Percentiles rank a stretch among this genome's conserved stretches.
Evolutionary conservation across 306 rosid species (phyloP).

Genomic region (Trifolium fragiferum): DNA sequence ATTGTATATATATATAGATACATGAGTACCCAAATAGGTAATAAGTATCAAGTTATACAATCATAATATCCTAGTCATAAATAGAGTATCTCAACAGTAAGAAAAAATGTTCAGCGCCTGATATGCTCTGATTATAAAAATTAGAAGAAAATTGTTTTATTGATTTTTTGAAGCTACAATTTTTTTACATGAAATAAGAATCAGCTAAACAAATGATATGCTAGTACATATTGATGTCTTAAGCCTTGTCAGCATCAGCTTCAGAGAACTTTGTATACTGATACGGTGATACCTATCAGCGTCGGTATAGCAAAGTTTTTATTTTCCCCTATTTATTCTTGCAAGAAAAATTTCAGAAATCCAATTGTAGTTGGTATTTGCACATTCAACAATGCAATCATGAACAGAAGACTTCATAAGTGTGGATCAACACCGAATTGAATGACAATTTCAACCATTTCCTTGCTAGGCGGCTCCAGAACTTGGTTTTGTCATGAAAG

Average conservation of each 20-base stretch:
- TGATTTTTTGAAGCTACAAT: constrained; percentile 34
- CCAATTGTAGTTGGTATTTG: constrained; percentile 23
- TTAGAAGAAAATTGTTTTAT: not conserved
- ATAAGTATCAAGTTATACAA: too few relatives aligned
- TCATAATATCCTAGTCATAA: too few relatives aligned
- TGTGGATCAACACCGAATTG: constrained; percentile 20
- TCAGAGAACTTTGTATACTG: constrained; percentile 29
- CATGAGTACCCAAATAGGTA: too few relatives aligned
- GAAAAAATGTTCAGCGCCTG: not conserved
- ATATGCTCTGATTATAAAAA: not conserved
- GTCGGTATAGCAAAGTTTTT: constrained; percentile 30
- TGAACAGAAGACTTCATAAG: constrained; percentile 28
- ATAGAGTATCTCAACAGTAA: too few relatives aligned
- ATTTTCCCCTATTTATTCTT: constrained; percentile 20
- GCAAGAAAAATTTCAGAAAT: constrained; percentile 35
- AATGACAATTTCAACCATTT: constrained; percentile 41
- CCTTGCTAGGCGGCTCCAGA: constrained; percentile 56
- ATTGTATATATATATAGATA: too few relatives aligned
- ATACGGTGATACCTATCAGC: constrained; percentile 32
- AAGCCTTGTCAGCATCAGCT: constrained; percentile 41
- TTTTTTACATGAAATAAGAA: constrained; percentile 39
- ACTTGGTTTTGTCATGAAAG: constrained; percentile 74
- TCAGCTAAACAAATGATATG: constrained; percentile 29
- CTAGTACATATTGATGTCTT: constrained; percentile 36
- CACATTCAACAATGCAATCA: constrained; percentile 20